Conservation (phyloP, 2,329 filamentous ascomycete genomes). For the Fusarium brevicatenulatum region DNA sequence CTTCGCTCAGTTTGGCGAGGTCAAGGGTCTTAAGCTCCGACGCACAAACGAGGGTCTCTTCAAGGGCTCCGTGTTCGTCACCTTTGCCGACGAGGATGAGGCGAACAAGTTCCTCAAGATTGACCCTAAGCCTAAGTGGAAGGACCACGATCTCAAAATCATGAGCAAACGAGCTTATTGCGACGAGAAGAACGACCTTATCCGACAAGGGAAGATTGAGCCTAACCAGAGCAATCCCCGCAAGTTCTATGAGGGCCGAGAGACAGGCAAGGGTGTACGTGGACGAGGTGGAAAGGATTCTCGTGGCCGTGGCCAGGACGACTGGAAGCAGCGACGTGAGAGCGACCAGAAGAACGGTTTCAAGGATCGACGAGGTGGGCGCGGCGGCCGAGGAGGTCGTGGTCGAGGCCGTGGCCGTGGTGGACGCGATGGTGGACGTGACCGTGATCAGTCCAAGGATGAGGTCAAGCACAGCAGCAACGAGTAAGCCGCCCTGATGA, state of each 20-base stretch:
- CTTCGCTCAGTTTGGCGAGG: slow-evolving; percentile 82
- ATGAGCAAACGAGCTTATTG: slow-evolving; percentile 92
- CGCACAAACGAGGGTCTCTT: slow-evolving; percentile 78
- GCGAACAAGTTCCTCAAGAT: slow-evolving; percentile 82
- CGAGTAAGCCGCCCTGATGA: slow-evolving; percentile 35
- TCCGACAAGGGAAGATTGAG: slow-evolving; percentile 75
- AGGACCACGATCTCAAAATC: slow-evolving; percentile 80
- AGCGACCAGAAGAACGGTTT: slow-evolving; percentile 70
- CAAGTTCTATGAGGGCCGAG: slow-evolving; percentile 62
- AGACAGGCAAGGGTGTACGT: slow-evolving; percentile 52
- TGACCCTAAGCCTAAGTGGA: slow-evolving; percentile 85
- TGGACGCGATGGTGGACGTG: slow-evolving; percentile 54
- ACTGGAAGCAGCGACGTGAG: slow-evolving; percentile 73
- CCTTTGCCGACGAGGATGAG: slow-evolving; percentile 83
- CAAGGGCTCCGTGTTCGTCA: slow-evolving; percentile 97
- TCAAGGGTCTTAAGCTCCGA: slow-evolving; percentile 87
- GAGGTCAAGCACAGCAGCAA: slow-evolving; percentile 43
- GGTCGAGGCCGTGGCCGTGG: slow-evolving; percentile 55
- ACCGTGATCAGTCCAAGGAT: slow-evolving; percentile 48
- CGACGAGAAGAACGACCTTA: slow-evolving; percentile 77
- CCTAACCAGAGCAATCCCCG: slow-evolving; percentile 59
- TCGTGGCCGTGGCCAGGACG: slow-evolving; percentile 59
- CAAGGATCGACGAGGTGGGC: slow-evolving; percentile 58
- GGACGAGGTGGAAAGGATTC: slow-evolving; percentile 50
- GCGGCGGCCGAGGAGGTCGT: slow-evolving; percentile 57